Base-by-base conservation (phyloP, 306 rosid species). In the Begonia fuchsioides region DNA sequence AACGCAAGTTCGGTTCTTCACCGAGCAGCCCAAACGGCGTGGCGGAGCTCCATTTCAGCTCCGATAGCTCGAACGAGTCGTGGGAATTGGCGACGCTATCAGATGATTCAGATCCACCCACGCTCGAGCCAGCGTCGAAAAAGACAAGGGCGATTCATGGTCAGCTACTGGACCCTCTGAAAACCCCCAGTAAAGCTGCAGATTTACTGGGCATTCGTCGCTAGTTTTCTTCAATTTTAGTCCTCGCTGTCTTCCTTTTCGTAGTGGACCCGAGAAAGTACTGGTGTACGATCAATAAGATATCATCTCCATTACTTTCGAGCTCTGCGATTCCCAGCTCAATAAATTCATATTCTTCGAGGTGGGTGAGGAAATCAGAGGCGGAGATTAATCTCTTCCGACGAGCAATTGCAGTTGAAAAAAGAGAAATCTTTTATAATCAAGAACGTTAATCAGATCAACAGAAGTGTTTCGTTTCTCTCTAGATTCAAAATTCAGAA, bases 11-110 rank as follows among this genome's bases (percentile, higher is more conserved):
- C 53, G 72, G 77, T 10, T 66, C 61, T 6, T 41, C 67, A 14
- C 93, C 94, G 0, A 61, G 79, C 10, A 80, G 94, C 50, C 94
- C 92, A 63, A 80, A 65, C 58, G 85, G 94, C 15, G 87, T 83
- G 3, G 67, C 72, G 16, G 94, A 85, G 13, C 67, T 70, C 63
- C 75, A 82, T 7, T 90, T 82, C 53, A 79, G 85, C 73, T 75
- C 76, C 1, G 80, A 81, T 46, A 63, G 78, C 67, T 73, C 94
- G 10, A 76, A 78, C 59, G 93, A 86, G 17, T 82, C 90, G 9
- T 82, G 93, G 90, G 65, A 67, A 0, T 45, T 60, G 7, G 19
- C 71, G 18, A 50, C 66, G 11, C 48, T 47, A 38, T 71, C 81
- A 5, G n/a, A n/a, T n/a, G n/a, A n/a, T n/a, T n/a, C n/a, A n/a